Evolutionary conservation across 202 grass and related monocot genomes (phyloP), one percentile per base, ranked within the genome.

Genomic region (Zoysia matrella): DNA sequence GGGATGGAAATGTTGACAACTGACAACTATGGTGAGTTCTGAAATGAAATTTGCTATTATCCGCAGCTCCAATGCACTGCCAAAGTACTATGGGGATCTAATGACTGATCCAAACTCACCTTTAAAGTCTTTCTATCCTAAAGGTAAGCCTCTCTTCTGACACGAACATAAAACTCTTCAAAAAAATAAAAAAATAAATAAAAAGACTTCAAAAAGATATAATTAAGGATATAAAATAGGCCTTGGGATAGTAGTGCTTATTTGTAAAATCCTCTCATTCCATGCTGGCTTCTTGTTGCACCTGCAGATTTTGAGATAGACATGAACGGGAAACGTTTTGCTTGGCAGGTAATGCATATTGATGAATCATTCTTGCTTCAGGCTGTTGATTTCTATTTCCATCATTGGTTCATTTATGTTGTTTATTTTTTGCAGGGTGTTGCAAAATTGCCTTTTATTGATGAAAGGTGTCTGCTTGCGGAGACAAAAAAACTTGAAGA

Each of bases 291-390:
- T 72, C 52, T 6, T 83, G 82, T 89, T 86, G 42, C 11, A 74
- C 79, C 55, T 93, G 75, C 89, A 99, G 92, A 98, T 91, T 95
- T 98, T 82, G 96, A 95, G 67, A 82, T 98, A 81, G 96, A 98
- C 80, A 98, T 95, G 96, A 98, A 98, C 39, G 96, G 96, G 14
- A 98, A 98, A 78, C 90, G 96, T 72, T 98, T 95, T 83, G 87
- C 96, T 58, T 98, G 96, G 96, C 96, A 99, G 96, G 96, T 93
- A 91, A 87, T 76, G 57, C 63, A 69, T 67, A 74, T 74, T 11
- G n/a, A 18, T 66, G 62, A 72, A 65, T 46, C 5, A 57, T 52
- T 86, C 40, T 57, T 84, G 47, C n/a, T 64, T 62, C 46, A 67
- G 12, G 14, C 8, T 22, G 49, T 68, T 84, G 36, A 45, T 72